These are phyloP conservation scores for Corinectria fuckeliana DNA, from an alignment of 2,329 filamentous ascomycete genomes.

Conservation along the genomic window DNA sequence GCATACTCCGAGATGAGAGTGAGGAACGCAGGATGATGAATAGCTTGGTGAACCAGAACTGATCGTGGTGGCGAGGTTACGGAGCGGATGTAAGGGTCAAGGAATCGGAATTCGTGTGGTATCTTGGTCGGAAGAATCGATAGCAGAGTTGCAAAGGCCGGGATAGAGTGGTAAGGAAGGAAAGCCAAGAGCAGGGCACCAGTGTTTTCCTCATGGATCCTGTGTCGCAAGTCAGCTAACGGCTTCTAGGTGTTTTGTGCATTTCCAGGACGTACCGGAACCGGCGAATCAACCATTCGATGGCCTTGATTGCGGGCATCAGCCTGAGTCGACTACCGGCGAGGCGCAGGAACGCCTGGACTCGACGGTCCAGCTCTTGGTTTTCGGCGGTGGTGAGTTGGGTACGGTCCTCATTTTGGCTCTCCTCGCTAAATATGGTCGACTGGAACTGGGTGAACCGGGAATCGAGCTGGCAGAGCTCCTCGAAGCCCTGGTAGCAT, in stretches of 20 bases:
- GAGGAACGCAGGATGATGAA: constrained; percentile 79
- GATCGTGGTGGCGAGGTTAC: constrained; percentile 79
- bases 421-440: constrained; percentile 92
- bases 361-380: constrained; percentile 74
- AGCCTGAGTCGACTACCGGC: constrained; percentile 79
- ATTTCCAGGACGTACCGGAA: constrained; percentile 70
- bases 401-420: constrained; percentile 84
- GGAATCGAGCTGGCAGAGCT: constrained; percentile 85
- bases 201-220: constrained; percentile 92
- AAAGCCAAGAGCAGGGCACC: constrained; percentile 80
- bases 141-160: constrained; percentile 83
- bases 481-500: constrained; percentile 88
- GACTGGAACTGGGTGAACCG: constrained; percentile 77
- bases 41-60: constrained; percentile 82
- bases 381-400: constrained; percentile 86
- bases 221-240: constrained; percentile 44
- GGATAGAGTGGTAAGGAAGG: constrained; percentile 87
- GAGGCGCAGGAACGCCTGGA: constrained; percentile 84
- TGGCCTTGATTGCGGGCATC: constrained; percentile 85
- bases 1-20: constrained; percentile 79
- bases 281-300: constrained; percentile 93
- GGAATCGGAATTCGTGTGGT: constrained; percentile 79
- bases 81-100: constrained; percentile 84
- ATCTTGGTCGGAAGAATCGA: constrained; percentile 83
- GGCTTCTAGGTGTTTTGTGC: background rate